Base-by-base conservation (phyloP, 2,329 filamentous ascomycete genomes). In the Pseudogymnoascus verrucosus region DNA sequence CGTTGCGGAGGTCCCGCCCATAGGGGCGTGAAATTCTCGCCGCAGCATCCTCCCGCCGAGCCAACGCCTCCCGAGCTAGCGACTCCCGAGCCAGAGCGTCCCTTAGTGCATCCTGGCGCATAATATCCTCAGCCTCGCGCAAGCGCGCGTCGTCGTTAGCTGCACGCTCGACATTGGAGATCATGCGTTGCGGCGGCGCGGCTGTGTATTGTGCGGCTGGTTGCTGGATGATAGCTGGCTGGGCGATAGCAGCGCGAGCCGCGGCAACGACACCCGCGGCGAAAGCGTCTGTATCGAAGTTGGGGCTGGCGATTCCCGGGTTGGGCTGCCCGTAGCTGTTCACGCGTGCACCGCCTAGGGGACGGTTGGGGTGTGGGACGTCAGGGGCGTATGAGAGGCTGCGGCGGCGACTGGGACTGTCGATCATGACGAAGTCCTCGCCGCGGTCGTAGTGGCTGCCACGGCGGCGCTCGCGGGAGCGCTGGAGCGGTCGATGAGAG, bases 401-500 rank as follows among this genome's bases (percentile, higher is more conserved):
- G n/a, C 8, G 14, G 44, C 26, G 26, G 26, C 47, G 47, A 1
- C 11, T 23, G 26, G 47, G 47, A 31, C 4, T 1, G n/a, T 12
- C 47, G n/a, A 54, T 8, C 3, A 54, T 31, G 26, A 54, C n/a
- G 4, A 69, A 69, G 16, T 64, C 42, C 28, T 62, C 61, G 39
- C 65, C 65, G 57, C 63, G 47, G 8, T 67, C 60, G 28, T 65
- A 64, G 57, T 67, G 68, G 21, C 21, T 21, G 21, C 65, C 59
- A 31, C 67, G 67, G 5, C 62, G 62, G 47, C 69, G 68, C 16
- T 66, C 62, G 21, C 65, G 63, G 4, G 62, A 66, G 57, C 63
- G 67, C 57, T 63, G 67, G 60, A 68, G 69, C 16, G 68, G 68
- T 37, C 66, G 68, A n/a, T 66, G 68, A 11, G 57, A 37, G 37